Conservation (phyloP, 495 filamentous ascomycete genomes). For the Neurospora sublineolata region DNA sequence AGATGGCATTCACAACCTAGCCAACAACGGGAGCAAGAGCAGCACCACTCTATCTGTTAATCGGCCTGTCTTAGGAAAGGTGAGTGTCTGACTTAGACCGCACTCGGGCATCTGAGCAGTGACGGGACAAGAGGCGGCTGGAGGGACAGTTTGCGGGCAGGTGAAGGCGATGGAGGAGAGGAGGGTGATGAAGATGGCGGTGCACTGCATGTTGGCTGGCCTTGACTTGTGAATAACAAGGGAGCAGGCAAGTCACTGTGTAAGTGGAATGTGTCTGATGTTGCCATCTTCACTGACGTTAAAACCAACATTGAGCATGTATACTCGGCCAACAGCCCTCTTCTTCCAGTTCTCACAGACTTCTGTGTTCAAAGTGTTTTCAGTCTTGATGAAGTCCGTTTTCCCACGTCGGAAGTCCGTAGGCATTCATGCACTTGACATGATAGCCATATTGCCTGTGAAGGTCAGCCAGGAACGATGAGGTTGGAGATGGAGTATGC, state of each 20-base stretch:
- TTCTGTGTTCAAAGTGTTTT: background rate
- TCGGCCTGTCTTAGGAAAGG: background rate
- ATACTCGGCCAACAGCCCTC: background rate
- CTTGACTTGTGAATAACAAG: background rate
- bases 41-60: background rate
- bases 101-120: conserved; percentile 3
- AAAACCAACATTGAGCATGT: background rate
- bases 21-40: conserved; percentile 3
- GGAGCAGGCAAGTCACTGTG: background rate
- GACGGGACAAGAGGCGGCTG: background rate
- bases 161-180: background rate
- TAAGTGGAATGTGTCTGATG: background rate
- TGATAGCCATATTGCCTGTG: background rate
- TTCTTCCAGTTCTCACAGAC: background rate
- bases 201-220: conserved; percentile 1
- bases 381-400: background rate
- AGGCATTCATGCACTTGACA: background rate
- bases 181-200: background rate
- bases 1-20: conserved; percentile 6
- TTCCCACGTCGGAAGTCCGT: background rate
- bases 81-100: conserved; percentile 1
- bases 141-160: background rate
- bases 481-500: background rate
- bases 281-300: background rate
- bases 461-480: background rate